Evolutionary conservation across 148 eudicot species (phyloP), one percentile per base, ranked within the genome.

Genomic region (Fallopia convolvulus): DNA sequence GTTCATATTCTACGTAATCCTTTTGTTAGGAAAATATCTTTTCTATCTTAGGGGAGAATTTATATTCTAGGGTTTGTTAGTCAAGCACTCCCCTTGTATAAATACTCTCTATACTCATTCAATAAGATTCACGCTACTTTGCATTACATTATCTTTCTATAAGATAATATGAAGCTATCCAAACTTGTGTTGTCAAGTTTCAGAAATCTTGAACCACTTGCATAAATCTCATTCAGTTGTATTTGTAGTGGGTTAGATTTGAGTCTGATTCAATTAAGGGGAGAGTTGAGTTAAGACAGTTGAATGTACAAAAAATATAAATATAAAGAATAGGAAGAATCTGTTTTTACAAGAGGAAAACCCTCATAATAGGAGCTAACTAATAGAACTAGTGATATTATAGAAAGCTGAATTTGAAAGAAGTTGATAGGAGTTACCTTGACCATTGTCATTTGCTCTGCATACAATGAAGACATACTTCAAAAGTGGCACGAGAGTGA

Each of bases 381-480:
- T 21, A 63, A 26, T 63, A 63, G 26, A 65, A 32, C 71, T 65
- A 23, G 52, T 48, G 46, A n/a, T n/a, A 1, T 7, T 12, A 58
- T 20, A 65, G n/a, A 65, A 30, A 65, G 14, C 15, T 2, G 18
- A 30, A 3, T 65, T 32, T 65, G 71, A 32, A 41, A 70, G 36
- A 12, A 40, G 75, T 72, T n/a, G 8, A 23, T 32, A 72, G 15
- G 58, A 9, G 36, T 76, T 87, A 91, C 99, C 99, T 91, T 96
- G 98, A 77, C 98, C 99, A 70, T 84, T 93, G 83, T 93, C 98
- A 82, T 91, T 96, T 74, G 98, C 98, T 83, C 84, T 81, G 82
- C 97, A 93, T 17, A 93, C 98, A 72, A 93, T 90, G 85, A 91
- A 91, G 61, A 96, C 97, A 81, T 93, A 96, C 86, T 95, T 95